Evolutionary conservation across 306 rosid species (phyloP).

Genomic region (Trichosanthes truncata): DNA sequence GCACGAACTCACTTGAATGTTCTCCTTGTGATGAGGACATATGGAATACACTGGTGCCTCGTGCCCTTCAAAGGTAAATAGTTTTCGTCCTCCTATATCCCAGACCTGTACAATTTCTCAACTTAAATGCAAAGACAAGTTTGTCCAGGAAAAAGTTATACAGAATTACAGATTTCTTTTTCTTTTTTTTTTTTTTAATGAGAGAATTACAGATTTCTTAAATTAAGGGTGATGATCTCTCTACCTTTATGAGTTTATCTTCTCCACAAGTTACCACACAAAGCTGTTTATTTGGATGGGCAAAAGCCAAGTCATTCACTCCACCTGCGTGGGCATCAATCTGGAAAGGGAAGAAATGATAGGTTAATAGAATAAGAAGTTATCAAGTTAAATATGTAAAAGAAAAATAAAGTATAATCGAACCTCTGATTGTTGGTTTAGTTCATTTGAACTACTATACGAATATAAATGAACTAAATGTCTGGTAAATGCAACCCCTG

Average conservation of each 20-base stretch:
- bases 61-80: constrained; percentile 73
- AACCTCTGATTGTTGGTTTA: constrained; percentile 64
- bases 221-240: background rate
- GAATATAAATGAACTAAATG: constrained; percentile 78
- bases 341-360: constrained; percentile 28
- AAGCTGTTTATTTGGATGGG: constrained; percentile 67
- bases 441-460: constrained; percentile 51
- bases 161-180: constrained; percentile 7
- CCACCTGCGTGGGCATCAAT: constrained; percentile 75
- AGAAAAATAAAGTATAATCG: background rate
- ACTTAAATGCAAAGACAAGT: constrained; percentile 18
- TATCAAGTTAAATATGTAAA: constrained; percentile 16
- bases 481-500: constrained; percentile 83
- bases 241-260: constrained; percentile 76
- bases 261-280: constrained; percentile 87
- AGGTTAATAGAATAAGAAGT: constrained; percentile 21
- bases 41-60: constrained; percentile 79
- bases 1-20: constrained; percentile 49
- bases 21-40: constrained; percentile 92
- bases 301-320: constrained; percentile 91
- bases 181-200: too few species aligned
- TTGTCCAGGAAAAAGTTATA: background rate
- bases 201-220: constrained; percentile 13
- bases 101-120: constrained; percentile 53
- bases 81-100: constrained; percentile 55